Percentiles rank a stretch among this genome's conserved stretches.
Conservation (phyloP, 176 grass and related monocot genomes). For the Bothriochloa decipiens region DNA sequence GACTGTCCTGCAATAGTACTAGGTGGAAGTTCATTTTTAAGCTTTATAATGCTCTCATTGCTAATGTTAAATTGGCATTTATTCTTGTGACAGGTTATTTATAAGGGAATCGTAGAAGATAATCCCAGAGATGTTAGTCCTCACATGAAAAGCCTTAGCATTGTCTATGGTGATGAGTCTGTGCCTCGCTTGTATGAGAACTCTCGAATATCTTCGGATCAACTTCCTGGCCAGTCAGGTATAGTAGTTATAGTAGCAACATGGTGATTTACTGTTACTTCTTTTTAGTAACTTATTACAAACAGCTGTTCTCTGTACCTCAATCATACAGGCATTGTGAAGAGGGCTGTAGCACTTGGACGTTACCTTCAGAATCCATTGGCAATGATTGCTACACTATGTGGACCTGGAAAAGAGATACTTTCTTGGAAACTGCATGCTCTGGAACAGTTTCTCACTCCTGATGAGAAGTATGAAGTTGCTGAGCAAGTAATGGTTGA, state of each 20-base stretch:
- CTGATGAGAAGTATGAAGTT: slow-evolving; percentile 92
- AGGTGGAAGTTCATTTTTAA: neutral
- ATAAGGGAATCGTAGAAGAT: slow-evolving; percentile 82
- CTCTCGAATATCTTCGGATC: slow-evolving; percentile 82
- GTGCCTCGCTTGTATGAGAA: slow-evolving; percentile 90
- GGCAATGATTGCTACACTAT: slow-evolving; percentile 87
- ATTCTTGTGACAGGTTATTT: slow-evolving; percentile 74
- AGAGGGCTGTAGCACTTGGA: slow-evolving; percentile 87
- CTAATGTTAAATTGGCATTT: slow-evolving; percentile 19
- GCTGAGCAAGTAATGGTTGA: slow-evolving; percentile 97
- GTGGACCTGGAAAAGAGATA: slow-evolving; percentile 93
- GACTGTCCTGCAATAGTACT: neutral
- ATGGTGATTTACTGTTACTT: slow-evolving; percentile 21
- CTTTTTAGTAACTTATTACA: neutral
- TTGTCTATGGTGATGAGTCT: slow-evolving; percentile 88
- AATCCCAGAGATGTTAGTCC: slow-evolving; percentile 73
- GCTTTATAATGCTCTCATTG: neutral
- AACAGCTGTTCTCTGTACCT: slow-evolving; percentile 7
- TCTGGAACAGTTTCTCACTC: slow-evolving; percentile 81
- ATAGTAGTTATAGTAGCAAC: slow-evolving; percentile 12
- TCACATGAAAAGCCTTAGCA: slow-evolving; percentile 76
- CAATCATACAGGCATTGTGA: slow-evolving; percentile 76
- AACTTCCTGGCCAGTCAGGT: slow-evolving; percentile 58
- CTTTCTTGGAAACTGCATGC: slow-evolving; percentile 89
- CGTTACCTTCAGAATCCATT: slow-evolving; percentile 91